These are phyloP conservation scores for Pelargonium citronellum DNA, from an alignment of 441 rosid genomes.

Conservation along the genomic window DNA sequence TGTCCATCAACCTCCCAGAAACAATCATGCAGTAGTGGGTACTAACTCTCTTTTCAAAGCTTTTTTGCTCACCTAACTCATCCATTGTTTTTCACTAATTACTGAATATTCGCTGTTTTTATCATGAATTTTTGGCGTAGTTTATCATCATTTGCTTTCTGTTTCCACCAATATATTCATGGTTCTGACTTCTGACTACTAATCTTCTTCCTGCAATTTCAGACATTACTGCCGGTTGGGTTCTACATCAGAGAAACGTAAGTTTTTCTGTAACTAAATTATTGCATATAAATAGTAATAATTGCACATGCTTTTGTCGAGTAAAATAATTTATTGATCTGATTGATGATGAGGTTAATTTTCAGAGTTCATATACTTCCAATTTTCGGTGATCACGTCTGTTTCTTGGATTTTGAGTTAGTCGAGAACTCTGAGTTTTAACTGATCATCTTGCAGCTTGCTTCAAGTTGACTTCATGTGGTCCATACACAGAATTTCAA, in stretches of 20 bases:
- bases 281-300: background rate
- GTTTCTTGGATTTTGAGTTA: no score
- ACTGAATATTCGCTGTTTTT: background rate
- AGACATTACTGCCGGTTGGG: constrained; percentile 89
- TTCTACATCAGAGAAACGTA: constrained; percentile 70
- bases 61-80: constrained; percentile 27
- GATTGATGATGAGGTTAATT: no score
- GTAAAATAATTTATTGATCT: background rate
- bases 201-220: constrained; percentile 31
- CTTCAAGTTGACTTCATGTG: constrained; percentile 69
- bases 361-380: no score
- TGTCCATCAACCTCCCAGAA: constrained; percentile 62
- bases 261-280: constrained; percentile 16
- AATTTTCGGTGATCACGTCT: no score
- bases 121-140: background rate
- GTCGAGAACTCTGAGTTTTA: background rate
- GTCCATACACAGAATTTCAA: constrained; percentile 58
- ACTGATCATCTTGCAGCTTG: constrained; percentile 50
- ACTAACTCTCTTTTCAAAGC: constrained; percentile 19
- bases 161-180: no score
- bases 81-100: background rate
- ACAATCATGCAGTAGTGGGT: constrained; percentile 73
- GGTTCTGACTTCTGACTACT: background rate
- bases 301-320: background rate
- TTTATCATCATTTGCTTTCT: background rate